These are phyloP conservation scores for Phytopythium litorale DNA, from an alignment of 352 stramenopile genomes.

Conservation along the genomic window DNA sequence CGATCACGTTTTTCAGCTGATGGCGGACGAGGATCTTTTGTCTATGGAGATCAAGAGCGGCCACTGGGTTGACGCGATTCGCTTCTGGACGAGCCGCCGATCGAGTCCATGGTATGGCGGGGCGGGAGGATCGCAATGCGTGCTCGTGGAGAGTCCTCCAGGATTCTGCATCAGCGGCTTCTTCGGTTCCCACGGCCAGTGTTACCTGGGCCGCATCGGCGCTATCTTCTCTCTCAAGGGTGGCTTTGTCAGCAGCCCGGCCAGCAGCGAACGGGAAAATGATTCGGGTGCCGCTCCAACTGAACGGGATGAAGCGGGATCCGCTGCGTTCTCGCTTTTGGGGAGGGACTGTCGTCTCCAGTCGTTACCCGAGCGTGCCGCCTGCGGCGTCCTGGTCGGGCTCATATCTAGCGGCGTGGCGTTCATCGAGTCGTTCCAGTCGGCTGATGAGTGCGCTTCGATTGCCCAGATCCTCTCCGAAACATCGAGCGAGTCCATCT, in stretches of 20 bases:
- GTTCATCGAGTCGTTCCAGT: slow-evolving; percentile 5
- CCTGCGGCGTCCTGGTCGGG: neutral
- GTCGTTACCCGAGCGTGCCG: neutral
- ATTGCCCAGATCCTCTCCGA: neutral
- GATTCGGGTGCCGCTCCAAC: too few species aligned
- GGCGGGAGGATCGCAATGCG: slow-evolving; percentile 17
- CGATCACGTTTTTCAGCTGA: slow-evolving; percentile 49
- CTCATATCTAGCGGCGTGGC: neutral
- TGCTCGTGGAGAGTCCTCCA: slow-evolving; percentile 22
- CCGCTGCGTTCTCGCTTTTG: neutral
- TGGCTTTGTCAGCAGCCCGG: neutral
- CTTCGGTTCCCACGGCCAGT: slow-evolving; percentile 27
- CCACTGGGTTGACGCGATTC: slow-evolving; percentile 50
- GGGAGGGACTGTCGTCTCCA: neutral
- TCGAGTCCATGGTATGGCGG: slow-evolving; percentile 48
- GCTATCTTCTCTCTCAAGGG: slow-evolving; percentile 13
- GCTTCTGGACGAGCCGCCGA: slow-evolving; percentile 40
- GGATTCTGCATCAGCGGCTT: slow-evolving; percentile 32
- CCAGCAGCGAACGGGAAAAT: too few species aligned
- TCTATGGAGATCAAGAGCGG: slow-evolving; percentile 41
- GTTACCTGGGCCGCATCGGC: slow-evolving; percentile 35
- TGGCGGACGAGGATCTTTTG: slow-evolving; percentile 28
- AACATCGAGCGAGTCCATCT: neutral
- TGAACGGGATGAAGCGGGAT: neutral
- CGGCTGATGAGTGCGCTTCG: neutral